phyloP scores from a whole-genome alignment of 345 rosid genomes.

The Durio zibethinus region DNA sequence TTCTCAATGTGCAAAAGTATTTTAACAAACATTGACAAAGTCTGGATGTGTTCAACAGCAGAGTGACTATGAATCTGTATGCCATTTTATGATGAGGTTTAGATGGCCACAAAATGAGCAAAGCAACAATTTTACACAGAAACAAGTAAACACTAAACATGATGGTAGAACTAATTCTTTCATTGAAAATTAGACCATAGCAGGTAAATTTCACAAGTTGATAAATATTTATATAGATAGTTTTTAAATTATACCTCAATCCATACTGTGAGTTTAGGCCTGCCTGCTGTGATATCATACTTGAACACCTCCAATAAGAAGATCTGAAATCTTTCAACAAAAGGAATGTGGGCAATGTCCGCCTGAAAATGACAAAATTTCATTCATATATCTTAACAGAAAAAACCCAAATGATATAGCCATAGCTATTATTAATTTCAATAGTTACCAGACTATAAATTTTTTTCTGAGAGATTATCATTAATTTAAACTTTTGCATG shows the following conservation, averaged over 20 bases:
- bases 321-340: constrained; percentile 60
- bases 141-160: not conserved
- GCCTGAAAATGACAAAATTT: constrained; percentile 39
- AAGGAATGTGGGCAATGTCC: constrained; percentile 74
- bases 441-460: not conserved
- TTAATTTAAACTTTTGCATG: not conserved
- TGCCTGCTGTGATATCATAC: constrained; percentile 55
- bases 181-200: not conserved
- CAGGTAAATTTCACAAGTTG: not conserved
- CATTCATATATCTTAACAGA: not conserved
- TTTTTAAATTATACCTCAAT: constrained; percentile 51
- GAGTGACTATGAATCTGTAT: not conserved
- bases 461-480: not conserved
- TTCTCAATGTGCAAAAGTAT: not conserved
- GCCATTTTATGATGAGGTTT: not conserved
- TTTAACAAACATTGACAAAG: not conserved
- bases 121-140: not conserved
- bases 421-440: not conserved
- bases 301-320: constrained; percentile 47
- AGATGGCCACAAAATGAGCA: not conserved
- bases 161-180: not conserved
- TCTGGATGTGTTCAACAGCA: not conserved
- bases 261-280: constrained; percentile 79
- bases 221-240: not conserved
- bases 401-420: not conserved